Evolutionary conservation across 2,329 filamentous ascomycete species (phyloP), one percentile per base, ranked within the genome.

Genomic region (Ampelomyces quisqualis): DNA sequence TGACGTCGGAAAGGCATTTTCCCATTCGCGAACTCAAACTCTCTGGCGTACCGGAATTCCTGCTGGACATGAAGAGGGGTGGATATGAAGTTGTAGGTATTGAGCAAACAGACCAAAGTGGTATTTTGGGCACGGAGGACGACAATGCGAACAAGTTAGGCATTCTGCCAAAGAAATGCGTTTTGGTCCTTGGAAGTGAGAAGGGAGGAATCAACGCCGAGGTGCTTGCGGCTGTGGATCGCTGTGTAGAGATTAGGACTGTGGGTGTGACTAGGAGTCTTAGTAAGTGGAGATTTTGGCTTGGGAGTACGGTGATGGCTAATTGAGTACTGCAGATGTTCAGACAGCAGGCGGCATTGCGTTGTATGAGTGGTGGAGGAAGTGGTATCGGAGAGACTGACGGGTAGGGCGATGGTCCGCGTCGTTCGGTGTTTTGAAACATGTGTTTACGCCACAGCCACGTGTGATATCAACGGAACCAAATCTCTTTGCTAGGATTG

Each of bases 341-440:
- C 76, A 79, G 62, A 78, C 75, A 17, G 76, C 75, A 9, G 74
- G 73, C 10, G 74, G 69, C 0, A 72, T 77, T 40, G 75, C 76
- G 30, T 51, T 77, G 24, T 77, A 70, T 56, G 76, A 79, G 56
- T 77, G 73, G 63, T 69, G 67, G 58, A 70, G 74, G 48, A 71
- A 75, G 51, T 69, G 65, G 65, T 53, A 53, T 15, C 34, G 45
- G 5, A 47, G 49, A 34, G 15, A n/a, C 6, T 45, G 20, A 11
- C 2, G n/a, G n/a, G n/a, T n/a, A n/a, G n/a, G n/a, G n/a, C n/a
- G n/a, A n/a, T n/a, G n/a, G n/a, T n/a, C n/a, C n/a, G n/a, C n/a
- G n/a, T n/a, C n/a, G n/a, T n/a, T n/a, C n/a, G n/a, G n/a, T n/a
- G n/a, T n/a, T n/a, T n/a, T n/a, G n/a, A n/a, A n/a, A n/a, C n/a